Evolutionary conservation across 352 stramenopile genomes (phyloP), one percentile per base, ranked within the genome.

Genomic region (Globisporangium cylindrosporum): DNA sequence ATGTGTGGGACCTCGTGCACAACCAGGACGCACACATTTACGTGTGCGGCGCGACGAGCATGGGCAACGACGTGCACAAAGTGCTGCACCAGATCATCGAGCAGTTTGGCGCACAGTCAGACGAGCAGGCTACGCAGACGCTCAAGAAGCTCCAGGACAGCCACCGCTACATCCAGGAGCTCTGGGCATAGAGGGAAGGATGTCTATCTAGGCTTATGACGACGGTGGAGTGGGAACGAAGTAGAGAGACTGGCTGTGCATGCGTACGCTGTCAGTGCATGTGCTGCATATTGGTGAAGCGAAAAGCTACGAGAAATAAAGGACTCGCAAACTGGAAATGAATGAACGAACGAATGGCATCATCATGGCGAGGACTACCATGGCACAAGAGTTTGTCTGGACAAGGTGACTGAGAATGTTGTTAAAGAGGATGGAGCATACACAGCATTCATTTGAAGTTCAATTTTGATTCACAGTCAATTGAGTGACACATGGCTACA

Each of bases 31-130:
- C 84, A n/a, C 73, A 97, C 74, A 91, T 99, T n/a, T 99, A 98
- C 78, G 95, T 99, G 32, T 99, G 97, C 72, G 98, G 98, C 38
- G 98, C 87, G 15, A 99, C 98, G 22, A 80, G 79, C 64, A 99
- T 99, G 98, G 98, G 98, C 62, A 90, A 95, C 48, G 97, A 99
- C 73, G 97, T 99, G 5, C 82, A 97, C 75, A 90, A 92, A 71
- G 96, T 98, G 66, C 79, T 98, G 58, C 80, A 84, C 57, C 69
- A 94, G 51, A 82, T 98, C 54, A 88, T 97, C 6, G 72, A 88
- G 60, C 82, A 80, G 55, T 86, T 86, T 43, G 80, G 90, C 53
- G 70, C 81, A 3, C 70, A 90, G 68, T 79, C 78, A 41, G 25
- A 54, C 24, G 77, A 78, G 0, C 76, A 92, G 41, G 96, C 93